phyloP scores from a whole-genome alignment of 306 rosid genomes.

The Rosa lucieae region DNA sequence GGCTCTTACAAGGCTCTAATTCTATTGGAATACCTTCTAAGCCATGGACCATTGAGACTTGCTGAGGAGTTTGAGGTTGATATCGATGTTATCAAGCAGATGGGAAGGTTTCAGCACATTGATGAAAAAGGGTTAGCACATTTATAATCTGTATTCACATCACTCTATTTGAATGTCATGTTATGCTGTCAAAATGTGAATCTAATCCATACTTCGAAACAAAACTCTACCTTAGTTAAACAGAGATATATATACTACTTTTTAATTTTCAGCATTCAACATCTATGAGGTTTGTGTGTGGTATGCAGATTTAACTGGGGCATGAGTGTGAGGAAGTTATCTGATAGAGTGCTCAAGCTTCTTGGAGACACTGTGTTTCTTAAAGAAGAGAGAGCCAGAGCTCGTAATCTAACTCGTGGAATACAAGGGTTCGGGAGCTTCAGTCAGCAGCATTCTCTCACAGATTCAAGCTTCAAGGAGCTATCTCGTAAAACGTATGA shows the following conservation, averaged over 20 bases:
- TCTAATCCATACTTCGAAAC: not conserved
- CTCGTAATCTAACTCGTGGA: slow-evolving; percentile 49
- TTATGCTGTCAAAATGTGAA: not conserved
- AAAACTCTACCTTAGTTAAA: not conserved
- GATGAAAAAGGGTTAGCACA: slow-evolving; percentile 64
- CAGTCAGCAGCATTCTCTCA: slow-evolving; percentile 17
- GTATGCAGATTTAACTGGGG: slow-evolving; percentile 78
- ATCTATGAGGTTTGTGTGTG: not conserved
- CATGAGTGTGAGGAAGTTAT: slow-evolving; percentile 41
- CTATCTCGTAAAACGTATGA: slow-evolving; percentile 26
- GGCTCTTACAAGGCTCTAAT: slow-evolving; percentile 64
- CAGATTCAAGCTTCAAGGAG: slow-evolving; percentile 27
- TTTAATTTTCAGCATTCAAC: not conserved
- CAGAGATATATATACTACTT: not conserved
- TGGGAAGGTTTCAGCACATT: slow-evolving; percentile 46
- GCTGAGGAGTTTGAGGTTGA: slow-evolving; percentile 54
- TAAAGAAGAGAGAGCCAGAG: slow-evolving; percentile 55
- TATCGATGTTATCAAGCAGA: slow-evolving; percentile 42
- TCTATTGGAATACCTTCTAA: slow-evolving; percentile 63
- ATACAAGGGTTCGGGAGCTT: slow-evolving; percentile 79
- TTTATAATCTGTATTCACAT: not conserved
- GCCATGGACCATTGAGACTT: slow-evolving; percentile 74
- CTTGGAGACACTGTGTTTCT: slow-evolving; percentile 35
- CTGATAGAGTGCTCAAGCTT: slow-evolving; percentile 50
- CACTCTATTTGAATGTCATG: not conserved